Percentiles rank a stretch among this genome's conserved stretches.
Evolutionary conservation across 2,329 filamentous ascomycete species (phyloP).

Genomic region (Penicillium sp.): DNA sequence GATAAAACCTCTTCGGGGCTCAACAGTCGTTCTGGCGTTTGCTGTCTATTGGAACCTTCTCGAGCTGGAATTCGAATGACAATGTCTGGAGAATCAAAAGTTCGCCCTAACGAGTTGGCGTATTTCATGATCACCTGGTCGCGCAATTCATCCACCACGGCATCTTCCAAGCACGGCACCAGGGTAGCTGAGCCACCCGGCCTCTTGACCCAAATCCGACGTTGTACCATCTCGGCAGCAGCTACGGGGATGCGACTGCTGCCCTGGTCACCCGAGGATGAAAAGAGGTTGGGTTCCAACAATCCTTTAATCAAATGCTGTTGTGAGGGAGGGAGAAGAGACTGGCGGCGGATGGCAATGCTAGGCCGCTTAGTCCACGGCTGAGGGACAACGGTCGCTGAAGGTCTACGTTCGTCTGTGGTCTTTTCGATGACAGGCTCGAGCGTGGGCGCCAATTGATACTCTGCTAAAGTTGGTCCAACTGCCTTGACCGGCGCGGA

Average conservation of each 20-base stretch:
- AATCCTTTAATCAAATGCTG: conserved; percentile 44
- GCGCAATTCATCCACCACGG: conserved; percentile 91
- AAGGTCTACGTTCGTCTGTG: conserved; percentile 16
- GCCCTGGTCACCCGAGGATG: conserved; percentile 29
- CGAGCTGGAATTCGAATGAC: conserved; percentile 76
- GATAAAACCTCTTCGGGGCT: conserved; percentile 85
- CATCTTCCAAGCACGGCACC: conserved; percentile 81
- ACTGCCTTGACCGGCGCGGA: conserved; percentile 23
- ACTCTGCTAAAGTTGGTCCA: conserved; percentile 24
- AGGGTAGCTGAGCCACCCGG: conserved; percentile 83
- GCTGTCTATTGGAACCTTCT: conserved; percentile 53
- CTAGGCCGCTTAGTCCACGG: conserved; percentile 38
- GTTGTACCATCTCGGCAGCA: conserved; percentile 42
- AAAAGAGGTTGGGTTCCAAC: conserved; percentile 33
- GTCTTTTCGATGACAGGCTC: conserved; percentile 35
- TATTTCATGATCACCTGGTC: conserved; percentile 94
- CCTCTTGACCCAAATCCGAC: conserved; percentile 95
- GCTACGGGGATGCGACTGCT: conserved; percentile 24
- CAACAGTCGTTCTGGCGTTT: conserved; percentile 67
- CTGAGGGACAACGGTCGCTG: conserved; percentile 22
- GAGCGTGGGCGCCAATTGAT: conserved; percentile 32
- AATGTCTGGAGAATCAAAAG: conserved; percentile 89
- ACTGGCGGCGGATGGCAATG: conserved; percentile 43
- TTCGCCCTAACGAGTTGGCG: conserved; percentile 84
- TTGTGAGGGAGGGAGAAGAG: conserved; percentile 45